phyloP scores from a whole-genome alignment of 805 yeast genomes.

The Lipomyces lipofer region DNA sequence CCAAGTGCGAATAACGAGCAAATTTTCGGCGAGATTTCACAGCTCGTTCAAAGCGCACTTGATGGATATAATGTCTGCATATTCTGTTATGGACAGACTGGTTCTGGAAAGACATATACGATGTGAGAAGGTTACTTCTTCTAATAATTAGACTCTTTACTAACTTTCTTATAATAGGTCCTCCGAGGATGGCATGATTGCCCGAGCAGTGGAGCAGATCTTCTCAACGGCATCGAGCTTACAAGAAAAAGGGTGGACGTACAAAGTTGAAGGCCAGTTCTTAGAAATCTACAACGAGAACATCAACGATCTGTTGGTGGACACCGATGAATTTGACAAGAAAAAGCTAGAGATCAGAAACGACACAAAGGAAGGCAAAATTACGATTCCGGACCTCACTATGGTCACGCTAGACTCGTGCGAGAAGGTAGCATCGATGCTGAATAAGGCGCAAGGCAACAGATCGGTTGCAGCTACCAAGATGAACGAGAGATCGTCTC shows the following conservation, averaged over 20 bases:
- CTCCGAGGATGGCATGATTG: slow-evolving; percentile 73
- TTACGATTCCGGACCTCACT: slow-evolving; percentile 62
- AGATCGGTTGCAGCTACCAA: slow-evolving; percentile 81
- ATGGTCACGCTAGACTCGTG: slow-evolving; percentile 49
- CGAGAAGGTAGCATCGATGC: slow-evolving; percentile 50
- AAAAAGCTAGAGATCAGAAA: slow-evolving; percentile 70
- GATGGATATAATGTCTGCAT: slow-evolving; percentile 93
- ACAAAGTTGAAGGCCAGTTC: slow-evolving; percentile 67
- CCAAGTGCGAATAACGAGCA: slow-evolving; percentile 54
- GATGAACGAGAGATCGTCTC: slow-evolving; percentile 79
- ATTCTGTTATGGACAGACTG: slow-evolving; percentile 97
- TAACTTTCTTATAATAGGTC: slow-evolving; percentile 42
- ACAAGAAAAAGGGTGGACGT: slow-evolving; percentile 61
- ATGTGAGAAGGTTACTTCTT: slow-evolving; percentile 48
- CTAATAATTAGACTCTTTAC: no score
- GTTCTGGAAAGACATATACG: slow-evolving; percentile 90
- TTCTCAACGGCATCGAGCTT: slow-evolving; percentile 56
- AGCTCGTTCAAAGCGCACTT: slow-evolving; percentile 77
- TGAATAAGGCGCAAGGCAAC: slow-evolving; percentile 57
- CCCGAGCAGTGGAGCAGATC: slow-evolving; percentile 69
- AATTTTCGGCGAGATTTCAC: slow-evolving; percentile 82
- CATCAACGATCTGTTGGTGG: slow-evolving; percentile 64
- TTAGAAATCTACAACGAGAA: slow-evolving; percentile 87
- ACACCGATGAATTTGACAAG: slow-evolving; percentile 32
- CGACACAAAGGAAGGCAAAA: slow-evolving; percentile 53